Conservation (phyloP, 106 monocot genomes). For the Dendrobium nobile region DNA sequence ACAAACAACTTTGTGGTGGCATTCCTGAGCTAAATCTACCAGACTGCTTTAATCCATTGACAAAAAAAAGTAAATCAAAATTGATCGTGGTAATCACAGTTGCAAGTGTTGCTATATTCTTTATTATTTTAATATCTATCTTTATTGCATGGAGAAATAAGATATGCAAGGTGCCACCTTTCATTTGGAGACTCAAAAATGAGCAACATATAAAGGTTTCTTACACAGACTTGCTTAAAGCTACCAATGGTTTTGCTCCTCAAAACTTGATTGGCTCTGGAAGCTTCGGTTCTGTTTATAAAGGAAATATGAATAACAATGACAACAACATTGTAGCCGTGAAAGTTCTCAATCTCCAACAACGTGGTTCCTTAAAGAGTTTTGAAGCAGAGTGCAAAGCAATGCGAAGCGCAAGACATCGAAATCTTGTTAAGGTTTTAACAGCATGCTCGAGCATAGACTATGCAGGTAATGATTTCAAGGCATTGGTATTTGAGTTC, state of each 20-base stretch:
- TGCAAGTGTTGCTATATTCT: no score
- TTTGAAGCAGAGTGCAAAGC: constrained; percentile 39
- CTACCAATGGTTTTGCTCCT: constrained; percentile 25
- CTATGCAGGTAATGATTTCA: constrained; percentile 22
- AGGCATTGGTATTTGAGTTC: constrained; percentile 21
- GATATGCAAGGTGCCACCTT: background rate
- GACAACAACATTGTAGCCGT: constrained; percentile 18
- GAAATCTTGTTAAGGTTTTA: constrained; percentile 34
- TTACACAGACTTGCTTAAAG: constrained; percentile 16
- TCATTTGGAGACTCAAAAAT: no score
- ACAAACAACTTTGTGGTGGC: constrained; percentile 16
- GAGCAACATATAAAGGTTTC: constrained; percentile 9
- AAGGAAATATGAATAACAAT: constrained; percentile 4
- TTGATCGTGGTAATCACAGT: no score
- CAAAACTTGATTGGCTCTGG: constrained; percentile 23
- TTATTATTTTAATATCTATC: background rate
- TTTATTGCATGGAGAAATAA: background rate
- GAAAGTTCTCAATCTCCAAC: constrained; percentile 33
- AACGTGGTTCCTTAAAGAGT: constrained; percentile 27
- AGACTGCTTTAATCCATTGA: background rate
- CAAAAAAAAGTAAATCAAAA: background rate
- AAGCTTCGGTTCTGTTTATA: constrained; percentile 3
- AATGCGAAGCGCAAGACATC: constrained; percentile 21
- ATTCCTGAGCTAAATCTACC: constrained; percentile 17
- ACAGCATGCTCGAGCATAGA: constrained; percentile 22